Evolutionary conservation across 768 basidiomycete species (phyloP), one percentile per base, ranked within the genome.

Genomic region (Phanerodontia chrysosporium): DNA sequence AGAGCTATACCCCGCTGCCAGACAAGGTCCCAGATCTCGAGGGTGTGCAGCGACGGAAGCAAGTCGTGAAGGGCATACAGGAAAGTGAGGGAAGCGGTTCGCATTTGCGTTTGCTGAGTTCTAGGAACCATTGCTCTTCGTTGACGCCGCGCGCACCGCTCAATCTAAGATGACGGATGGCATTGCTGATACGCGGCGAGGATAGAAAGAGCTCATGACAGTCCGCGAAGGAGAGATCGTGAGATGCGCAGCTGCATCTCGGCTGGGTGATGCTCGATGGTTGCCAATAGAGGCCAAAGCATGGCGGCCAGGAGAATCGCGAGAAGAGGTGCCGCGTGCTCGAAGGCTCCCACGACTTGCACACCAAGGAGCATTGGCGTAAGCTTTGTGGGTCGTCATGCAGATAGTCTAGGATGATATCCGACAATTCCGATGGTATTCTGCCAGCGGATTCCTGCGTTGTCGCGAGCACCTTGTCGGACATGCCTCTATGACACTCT

Each of bases 321-420:
- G 22, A 28, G 54, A 59, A 57, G 29, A 57, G 51, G 45, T 63
- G 62, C 22, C 16, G 46, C n/a, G 54, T 51, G 22, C 54, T 22
- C 10, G 62, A 45, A 9, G 59, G 49, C 16, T 52, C 35, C 62
- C 59, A 64, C 7, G 59, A 14, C 12, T 44, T 45, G 46, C 59
- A 64, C 10, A 61, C 59, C 29, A 64, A 57, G 27, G 59, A 56
- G 60, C 62, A 64, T 14, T 48, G 24, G 4, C 24, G 27, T 28
- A 64, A 57, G 8, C 57, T 24, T n/a, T 9, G 10, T 14, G 13
- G 18, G 36, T 58, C 52, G 14, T 60, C 55, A 30, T 61, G 49
- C 14, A 60, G 54, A 44, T 52, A 51, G 51, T 61, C 62, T 36
- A 64, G 48, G 51, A 58, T 55, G 12, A 52, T 53, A 39, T 64